Evolutionary conservation across 1,284 basidiomycete species (phyloP).

Genomic region (Mycosarcoma mackinlayi): DNA sequence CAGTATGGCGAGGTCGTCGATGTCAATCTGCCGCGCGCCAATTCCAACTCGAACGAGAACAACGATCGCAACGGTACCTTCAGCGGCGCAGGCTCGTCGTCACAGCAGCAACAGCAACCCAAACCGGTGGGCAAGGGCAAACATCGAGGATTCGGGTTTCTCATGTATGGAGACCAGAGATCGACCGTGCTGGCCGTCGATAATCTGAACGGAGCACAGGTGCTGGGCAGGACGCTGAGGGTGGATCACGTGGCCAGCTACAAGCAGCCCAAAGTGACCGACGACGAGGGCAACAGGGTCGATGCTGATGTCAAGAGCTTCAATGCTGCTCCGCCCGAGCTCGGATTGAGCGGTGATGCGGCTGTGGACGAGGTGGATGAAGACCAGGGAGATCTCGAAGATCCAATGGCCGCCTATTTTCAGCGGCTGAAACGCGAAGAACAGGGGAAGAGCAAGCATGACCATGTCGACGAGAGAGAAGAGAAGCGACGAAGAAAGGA

Average conservation of each 20-base stretch:
- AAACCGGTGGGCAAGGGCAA: constrained; percentile 26
- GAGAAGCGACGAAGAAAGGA: constrained; percentile 54
- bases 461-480: constrained; percentile 36
- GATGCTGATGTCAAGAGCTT: constrained; percentile 75
- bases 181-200: constrained; percentile 96
- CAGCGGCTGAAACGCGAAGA: constrained; percentile 52
- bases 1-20: constrained; percentile 97
- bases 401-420: constrained; percentile 93
- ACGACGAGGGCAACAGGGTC: constrained; percentile 85
- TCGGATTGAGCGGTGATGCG: constrained; percentile 16
- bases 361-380: constrained; percentile 66
- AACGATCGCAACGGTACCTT: background rate
- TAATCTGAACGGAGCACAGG: constrained; percentile 93
- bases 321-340: constrained; percentile 56
- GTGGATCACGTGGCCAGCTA: constrained; percentile 94
- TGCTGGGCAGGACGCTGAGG: constrained; percentile 84
- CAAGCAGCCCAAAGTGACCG: constrained; percentile 80
- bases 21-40: constrained; percentile 80
- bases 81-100: too few relatives aligned
- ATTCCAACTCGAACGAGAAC: constrained; percentile 6
- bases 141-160: constrained; percentile 86
- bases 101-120: constrained; percentile 1
- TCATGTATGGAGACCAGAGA: constrained; percentile 99
- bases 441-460: constrained; percentile 9
- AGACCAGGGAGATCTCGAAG: constrained; percentile 81